Base-by-base conservation (phyloP, 192 early-diverging fungal species). In the Obelidium mucronatum region DNA sequence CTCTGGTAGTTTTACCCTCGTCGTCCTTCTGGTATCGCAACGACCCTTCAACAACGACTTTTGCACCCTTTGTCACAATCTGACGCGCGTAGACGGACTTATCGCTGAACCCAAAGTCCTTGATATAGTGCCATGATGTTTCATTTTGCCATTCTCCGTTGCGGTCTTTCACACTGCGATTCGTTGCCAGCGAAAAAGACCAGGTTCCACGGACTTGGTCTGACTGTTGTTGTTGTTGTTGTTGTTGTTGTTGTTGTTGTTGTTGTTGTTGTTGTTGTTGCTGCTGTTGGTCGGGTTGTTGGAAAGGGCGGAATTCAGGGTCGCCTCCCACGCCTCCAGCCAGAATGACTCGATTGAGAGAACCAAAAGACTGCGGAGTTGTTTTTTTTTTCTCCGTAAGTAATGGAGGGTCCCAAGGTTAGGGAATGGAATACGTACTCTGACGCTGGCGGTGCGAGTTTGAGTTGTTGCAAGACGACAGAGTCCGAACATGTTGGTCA, bases 81-180 rank as follows among this genome's bases (percentile, higher is more conserved):
- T 34, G 28, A 53, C 28, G 48, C 44, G 65, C 75, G 44, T 64
- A 76, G 44, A 52, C 13, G 6, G 19, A 28, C 19, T 6, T 39
- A 8, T 64, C 52, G 22, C 19, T 6, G 26, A 24, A 13, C 5
- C 30, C n/a, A 40, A 69, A 54, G 11, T 30, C 42, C 51, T 54
- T 70, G 34, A 76, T 28, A 22, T 54, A 19, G 53, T 76, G 75
- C 75, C 75, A 76, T 28, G 19, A 8, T 8, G 75, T 76, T 39
- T 76, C 75, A 17, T 54, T 61, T 17, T 62, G 67, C 58, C 62
- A 81, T 8, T 71, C 67, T 4, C 79, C 75, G 13, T 53, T 53
- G 3, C 51, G 40, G 19, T 51, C 60, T 28, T 31, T 48, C 26
- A 13, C 48, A 22, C 35, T 35, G n/a, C n/a, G n/a, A 40, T 37